Base-by-base conservation (phyloP, 202 grass and related monocot genomes). In the Elaeis oleifera region DNA sequence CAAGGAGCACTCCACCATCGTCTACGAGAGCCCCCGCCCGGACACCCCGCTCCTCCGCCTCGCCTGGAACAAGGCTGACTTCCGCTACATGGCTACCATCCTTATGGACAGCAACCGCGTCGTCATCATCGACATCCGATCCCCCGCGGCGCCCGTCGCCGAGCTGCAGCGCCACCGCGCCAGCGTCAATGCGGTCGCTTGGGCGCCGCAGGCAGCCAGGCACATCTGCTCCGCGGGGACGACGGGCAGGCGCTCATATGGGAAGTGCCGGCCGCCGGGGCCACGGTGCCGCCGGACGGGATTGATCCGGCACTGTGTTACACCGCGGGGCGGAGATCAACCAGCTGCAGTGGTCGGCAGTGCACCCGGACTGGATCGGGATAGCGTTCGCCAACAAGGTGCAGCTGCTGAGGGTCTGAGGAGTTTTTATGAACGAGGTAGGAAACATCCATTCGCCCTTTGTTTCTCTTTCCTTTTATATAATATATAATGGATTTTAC, bases 1-100 rank as follows among this genome's bases (percentile, higher is more conserved):
- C 79, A 96, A 90, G 83, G 90, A 96, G 73, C 90, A 90, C 69
- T 90, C 90, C 61, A 96, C 83, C 59, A 96, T 96, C 72, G 58
- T 96, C 48, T 96, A 88, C 63, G 90, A 96, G 83, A 96, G 86
- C 81, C 90, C 90, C 4, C 86, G 72, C n/a, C 90, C 90, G 16
- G 90, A 90, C 66, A 96, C 81, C 51, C 84, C 87, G 4, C 90
- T 96, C 1, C 83, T 96, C 76, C 83, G 87, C 65, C 78, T 96
- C 0, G 90, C 84, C 0, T 96, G 90, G 90, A 96, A 96, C 81
- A 85, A 89, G 32, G 63, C 60, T 1, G 78, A 90, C 66, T 81
- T 74, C 3, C 78, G 76, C 1, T 90, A 96, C 67, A 96, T 96
- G 78, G 90, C 90, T 19, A 69, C 84, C 39, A 82, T 90, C 75